Percentiles rank a stretch among this genome's conserved stretches.
Evolutionary conservation across 1,284 basidiomycete genomes (phyloP).

Genomic region (Boletellus deceptivus): DNA sequence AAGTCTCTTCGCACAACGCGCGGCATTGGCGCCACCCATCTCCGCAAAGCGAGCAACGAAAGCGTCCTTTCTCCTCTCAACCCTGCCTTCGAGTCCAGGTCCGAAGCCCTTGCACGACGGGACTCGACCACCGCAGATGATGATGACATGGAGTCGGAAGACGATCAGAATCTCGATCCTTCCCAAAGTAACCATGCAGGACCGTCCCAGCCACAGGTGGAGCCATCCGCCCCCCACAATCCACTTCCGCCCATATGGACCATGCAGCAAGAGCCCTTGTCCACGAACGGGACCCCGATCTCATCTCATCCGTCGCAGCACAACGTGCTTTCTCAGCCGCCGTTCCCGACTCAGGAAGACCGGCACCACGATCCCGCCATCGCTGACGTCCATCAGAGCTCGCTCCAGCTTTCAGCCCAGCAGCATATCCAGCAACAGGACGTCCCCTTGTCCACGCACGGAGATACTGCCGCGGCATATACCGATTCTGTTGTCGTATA

Average conservation of each 20-base stretch:
- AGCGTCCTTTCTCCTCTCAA: constrained; percentile 38
- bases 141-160: constrained; percentile 37
- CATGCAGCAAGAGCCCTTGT: constrained; percentile 31
- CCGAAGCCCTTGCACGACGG: constrained; percentile 27
- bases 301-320: constrained; percentile 34
- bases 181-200: constrained; percentile 28
- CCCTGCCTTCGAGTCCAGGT: constrained; percentile 34
- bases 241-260: constrained; percentile 37
- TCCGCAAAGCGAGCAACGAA: constrained; percentile 35
- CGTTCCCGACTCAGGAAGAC: constrained; percentile 24
- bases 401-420: constrained; percentile 31
- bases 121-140: constrained; percentile 31
- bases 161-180: constrained; percentile 34
- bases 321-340: constrained; percentile 29
- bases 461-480: constrained; percentile 24
- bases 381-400: constrained; percentile 28
- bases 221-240: constrained; percentile 27
- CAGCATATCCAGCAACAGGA: constrained; percentile 34
- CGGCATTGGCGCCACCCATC: constrained; percentile 33
- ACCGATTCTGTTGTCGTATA: constrained; percentile 32
- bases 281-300: constrained; percentile 29
- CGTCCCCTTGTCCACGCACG: constrained; percentile 30
- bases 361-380: constrained; percentile 28
- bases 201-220: constrained; percentile 30
- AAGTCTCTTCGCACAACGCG: constrained; percentile 32